Percentiles rank a stretch among this genome's conserved stretches.
Evolutionary conservation across 2,329 filamentous ascomycete genomes (phyloP).

Genomic region (Podosphaera fusca): DNA sequence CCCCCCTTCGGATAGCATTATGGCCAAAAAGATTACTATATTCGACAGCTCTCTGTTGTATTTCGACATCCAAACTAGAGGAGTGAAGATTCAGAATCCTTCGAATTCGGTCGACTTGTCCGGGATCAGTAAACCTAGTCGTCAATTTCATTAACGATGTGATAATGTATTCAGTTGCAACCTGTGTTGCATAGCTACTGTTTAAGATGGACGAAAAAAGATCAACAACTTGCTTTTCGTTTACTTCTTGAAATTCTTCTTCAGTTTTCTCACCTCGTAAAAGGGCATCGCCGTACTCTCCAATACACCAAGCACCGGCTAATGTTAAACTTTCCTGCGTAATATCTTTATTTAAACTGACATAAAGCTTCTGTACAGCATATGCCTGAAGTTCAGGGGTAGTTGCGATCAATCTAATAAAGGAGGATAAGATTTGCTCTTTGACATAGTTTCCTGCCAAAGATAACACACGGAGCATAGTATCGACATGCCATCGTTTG

Average conservation of each 20-base stretch:
- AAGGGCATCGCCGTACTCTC: slow-evolving; percentile 85
- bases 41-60: slow-evolving; percentile 88
- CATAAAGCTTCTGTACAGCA: slow-evolving; percentile 83
- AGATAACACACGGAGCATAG: slow-evolving; percentile 82
- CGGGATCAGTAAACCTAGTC: slow-evolving; percentile 57
- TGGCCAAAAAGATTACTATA: slow-evolving; percentile 87
- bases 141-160: slow-evolving; percentile 90
- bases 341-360: slow-evolving; percentile 80
- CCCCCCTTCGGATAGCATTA: slow-evolving; percentile 67
- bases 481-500: slow-evolving; percentile 96
- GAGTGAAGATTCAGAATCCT: slow-evolving; percentile 56
- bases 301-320: slow-evolving; percentile 90
- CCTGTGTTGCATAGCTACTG: slow-evolving; percentile 81
- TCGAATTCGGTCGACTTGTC: slow-evolving; percentile 71
- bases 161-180: slow-evolving; percentile 85
- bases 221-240: slow-evolving; percentile 76
- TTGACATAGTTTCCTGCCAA: slow-evolving; percentile 93
- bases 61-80: slow-evolving; percentile 77
- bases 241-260: slow-evolving; percentile 57
- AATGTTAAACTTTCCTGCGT: slow-evolving; percentile 90
- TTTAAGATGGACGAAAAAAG: slow-evolving; percentile 81
- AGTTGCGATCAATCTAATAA: slow-evolving; percentile 84
- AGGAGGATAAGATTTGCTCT: slow-evolving; percentile 90
- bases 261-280: slow-evolving; percentile 77
- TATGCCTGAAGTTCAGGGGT: slow-evolving; percentile 90